A percentile compares a stretch with the other conserved stretches of the same genome.
Evolutionary conservation across 805 yeast genomes (phyloP).

Genomic region (Lipomyces kockii): DNA sequence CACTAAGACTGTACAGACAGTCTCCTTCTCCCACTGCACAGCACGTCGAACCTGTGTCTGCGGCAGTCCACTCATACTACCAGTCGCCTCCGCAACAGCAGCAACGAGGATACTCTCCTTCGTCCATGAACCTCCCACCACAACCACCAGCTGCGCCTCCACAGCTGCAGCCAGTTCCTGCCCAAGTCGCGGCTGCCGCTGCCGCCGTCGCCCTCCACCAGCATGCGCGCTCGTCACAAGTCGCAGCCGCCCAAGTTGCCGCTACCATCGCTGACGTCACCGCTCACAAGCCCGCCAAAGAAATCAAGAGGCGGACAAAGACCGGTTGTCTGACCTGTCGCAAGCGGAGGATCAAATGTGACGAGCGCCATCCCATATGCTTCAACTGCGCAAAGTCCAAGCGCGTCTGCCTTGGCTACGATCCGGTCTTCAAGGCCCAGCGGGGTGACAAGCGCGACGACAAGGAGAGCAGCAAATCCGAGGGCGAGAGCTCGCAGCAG

Average conservation of each 20-base stretch:
- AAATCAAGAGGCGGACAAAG: constrained; percentile 38
- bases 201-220: constrained; percentile 7
- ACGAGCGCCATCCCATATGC: constrained; percentile 66
- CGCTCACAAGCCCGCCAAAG: constrained; percentile 26
- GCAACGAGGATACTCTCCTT: neutral
- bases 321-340: constrained; percentile 66
- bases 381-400: constrained; percentile 47
- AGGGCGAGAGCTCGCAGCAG: constrained; percentile 3
- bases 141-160: neutral
- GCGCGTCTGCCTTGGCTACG: constrained; percentile 38
- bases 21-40: neutral
- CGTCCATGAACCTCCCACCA: neutral
- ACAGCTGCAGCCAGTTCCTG: constrained; percentile 2
- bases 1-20: neutral
- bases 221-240: constrained; percentile 12
- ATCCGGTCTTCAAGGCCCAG: constrained; percentile 30
- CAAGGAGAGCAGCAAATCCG: constrained; percentile 1
- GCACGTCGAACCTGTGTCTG: neutral
- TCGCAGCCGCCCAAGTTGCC: constrained; percentile 32
- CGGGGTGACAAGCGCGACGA: neutral
- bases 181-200: neutral
- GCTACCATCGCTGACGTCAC: constrained; percentile 32
- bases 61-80: neutral
- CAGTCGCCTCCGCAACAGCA: neutral
- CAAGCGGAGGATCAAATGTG: constrained; percentile 70